A percentile compares a stretch with the other conserved stretches of the same genome.
Evolutionary conservation across 2,329 filamentous ascomycete species (phyloP).

Genomic region (Botrytis aclada): DNA sequence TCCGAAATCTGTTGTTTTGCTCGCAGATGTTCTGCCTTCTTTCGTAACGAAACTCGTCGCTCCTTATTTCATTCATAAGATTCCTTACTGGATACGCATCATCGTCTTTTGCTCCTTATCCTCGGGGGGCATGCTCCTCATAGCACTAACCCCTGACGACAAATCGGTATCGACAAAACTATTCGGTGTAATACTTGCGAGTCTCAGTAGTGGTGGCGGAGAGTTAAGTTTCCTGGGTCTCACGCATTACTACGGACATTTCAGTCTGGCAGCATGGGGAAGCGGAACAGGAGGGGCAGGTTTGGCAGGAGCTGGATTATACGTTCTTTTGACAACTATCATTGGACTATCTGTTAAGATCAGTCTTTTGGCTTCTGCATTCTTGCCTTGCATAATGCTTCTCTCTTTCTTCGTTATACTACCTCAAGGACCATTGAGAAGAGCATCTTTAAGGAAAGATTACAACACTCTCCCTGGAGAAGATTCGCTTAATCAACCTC

Average conservation of each 20-base stretch:
- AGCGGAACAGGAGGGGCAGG: slow-evolving; percentile 90
- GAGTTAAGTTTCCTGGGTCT: slow-evolving; percentile 89
- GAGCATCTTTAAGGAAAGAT: slow-evolving; percentile 43
- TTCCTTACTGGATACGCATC: slow-evolving; percentile 77
- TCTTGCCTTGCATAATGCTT: slow-evolving; percentile 78
- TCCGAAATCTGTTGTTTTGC: slow-evolving; percentile 88
- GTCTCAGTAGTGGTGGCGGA: slow-evolving; percentile 79
- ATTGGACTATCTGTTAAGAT: slow-evolving; percentile 69
- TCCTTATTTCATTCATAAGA: slow-evolving; percentile 87
- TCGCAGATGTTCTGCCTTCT: slow-evolving; percentile 87
- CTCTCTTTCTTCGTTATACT: slow-evolving; percentile 81
- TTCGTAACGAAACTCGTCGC: slow-evolving; percentile 85
- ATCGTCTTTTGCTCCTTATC: slow-evolving; percentile 72
- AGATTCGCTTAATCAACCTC: slow-evolving; percentile 38
- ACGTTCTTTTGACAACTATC: slow-evolving; percentile 80
- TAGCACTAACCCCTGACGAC: slow-evolving; percentile 71
- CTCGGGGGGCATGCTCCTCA: slow-evolving; percentile 80
- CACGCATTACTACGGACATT: slow-evolving; percentile 88
- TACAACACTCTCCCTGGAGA: slow-evolving; percentile 47
- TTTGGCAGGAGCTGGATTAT: slow-evolving; percentile 80
- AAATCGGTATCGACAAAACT: slow-evolving; percentile 72
- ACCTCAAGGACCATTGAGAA: slow-evolving; percentile 63
- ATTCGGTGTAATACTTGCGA: slow-evolving; percentile 78
- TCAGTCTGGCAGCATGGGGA: slow-evolving; percentile 86
- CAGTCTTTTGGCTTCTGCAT: slow-evolving; percentile 74